phyloP scores from a whole-genome alignment of 768 basidiomycete genomes.

The Podaxis sp. region DNA sequence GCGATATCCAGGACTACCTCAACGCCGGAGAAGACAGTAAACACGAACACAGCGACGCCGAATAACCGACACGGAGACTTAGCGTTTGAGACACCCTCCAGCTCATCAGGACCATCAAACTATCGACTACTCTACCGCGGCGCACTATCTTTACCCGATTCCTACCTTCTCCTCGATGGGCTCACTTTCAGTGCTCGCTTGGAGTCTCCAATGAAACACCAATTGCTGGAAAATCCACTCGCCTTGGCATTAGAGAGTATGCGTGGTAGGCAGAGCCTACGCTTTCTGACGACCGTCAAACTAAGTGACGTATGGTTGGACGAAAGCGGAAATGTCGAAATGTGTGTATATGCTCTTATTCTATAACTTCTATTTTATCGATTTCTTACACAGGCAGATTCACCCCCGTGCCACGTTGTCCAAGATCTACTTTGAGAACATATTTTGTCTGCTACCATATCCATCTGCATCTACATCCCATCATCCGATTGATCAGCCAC shows the following conservation, averaged over 20 bases:
- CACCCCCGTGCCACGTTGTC: slow-evolving; percentile 64
- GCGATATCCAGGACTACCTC: background rate
- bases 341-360: slow-evolving; percentile 23
- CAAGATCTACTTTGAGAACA: slow-evolving; percentile 68
- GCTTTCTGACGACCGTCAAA: slow-evolving; percentile 52
- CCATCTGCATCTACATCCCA: slow-evolving; percentile 25
- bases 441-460: slow-evolving; percentile 53
- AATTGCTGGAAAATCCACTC: slow-evolving; percentile 63
- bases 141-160: slow-evolving; percentile 70
- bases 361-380: background rate
- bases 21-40: background rate
- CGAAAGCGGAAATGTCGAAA: slow-evolving; percentile 46
- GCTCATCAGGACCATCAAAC: slow-evolving; percentile 14
- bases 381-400: slow-evolving; percentile 50
- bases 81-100: slow-evolving; percentile 7
- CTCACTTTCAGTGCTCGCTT: slow-evolving; percentile 62
- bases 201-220: slow-evolving; percentile 34
- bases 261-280: slow-evolving; percentile 67
- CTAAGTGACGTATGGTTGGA: slow-evolving; percentile 61
- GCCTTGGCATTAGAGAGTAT: slow-evolving; percentile 77
- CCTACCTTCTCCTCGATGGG: slow-evolving; percentile 69
- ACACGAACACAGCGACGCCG: background rate
- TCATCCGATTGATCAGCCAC: slow-evolving; percentile 14
- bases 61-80: background rate
- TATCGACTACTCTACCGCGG: slow-evolving; percentile 75